Conservation (phyloP, 805 yeast genomes). For the Candida maesae region DNA sequence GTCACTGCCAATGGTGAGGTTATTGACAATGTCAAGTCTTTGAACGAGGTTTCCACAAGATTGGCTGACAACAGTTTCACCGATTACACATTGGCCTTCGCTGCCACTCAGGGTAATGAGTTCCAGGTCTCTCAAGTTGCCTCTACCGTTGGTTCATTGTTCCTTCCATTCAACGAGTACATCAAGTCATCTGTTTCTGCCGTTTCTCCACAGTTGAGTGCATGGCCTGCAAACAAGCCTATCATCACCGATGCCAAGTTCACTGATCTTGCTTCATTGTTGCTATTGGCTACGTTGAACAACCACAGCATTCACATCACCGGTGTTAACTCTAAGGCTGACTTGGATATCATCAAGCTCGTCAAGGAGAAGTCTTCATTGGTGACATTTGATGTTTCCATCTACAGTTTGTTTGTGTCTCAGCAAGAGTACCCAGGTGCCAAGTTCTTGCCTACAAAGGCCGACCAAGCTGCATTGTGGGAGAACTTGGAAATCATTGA, state of each 20-base stretch:
- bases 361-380: constrained; percentile 77
- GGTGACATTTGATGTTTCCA: constrained; percentile 88
- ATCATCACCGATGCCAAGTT: constrained; percentile 90
- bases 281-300: constrained; percentile 85
- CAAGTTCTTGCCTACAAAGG: constrained; percentile 69
- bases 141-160: constrained; percentile 69
- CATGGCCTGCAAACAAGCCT: constrained; percentile 83
- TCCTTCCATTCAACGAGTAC: constrained; percentile 74
- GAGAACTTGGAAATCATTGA: constrained; percentile 66
- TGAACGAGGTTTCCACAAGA: constrained; percentile 53
- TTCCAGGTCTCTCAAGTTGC: constrained; percentile 58
- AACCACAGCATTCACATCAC: constrained; percentile 83
- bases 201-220: constrained; percentile 71
- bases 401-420: constrained; percentile 72
- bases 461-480: constrained; percentile 84
- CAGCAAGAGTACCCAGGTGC: constrained; percentile 71
- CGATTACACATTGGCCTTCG: constrained; percentile 78
- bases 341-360: constrained; percentile 76
- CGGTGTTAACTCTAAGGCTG: constrained; percentile 76
- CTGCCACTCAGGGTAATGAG: constrained; percentile 73
- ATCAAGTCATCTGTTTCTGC: constrained; percentile 64
- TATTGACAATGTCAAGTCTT: constrained; percentile 60
- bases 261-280: constrained; percentile 87
- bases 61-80: constrained; percentile 64
- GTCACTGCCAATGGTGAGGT: constrained; percentile 58